Evolutionary conservation across 805 yeast genomes (phyloP), one percentile per base, ranked within the genome.

Genomic region (Metschnikowia hibisci): DNA sequence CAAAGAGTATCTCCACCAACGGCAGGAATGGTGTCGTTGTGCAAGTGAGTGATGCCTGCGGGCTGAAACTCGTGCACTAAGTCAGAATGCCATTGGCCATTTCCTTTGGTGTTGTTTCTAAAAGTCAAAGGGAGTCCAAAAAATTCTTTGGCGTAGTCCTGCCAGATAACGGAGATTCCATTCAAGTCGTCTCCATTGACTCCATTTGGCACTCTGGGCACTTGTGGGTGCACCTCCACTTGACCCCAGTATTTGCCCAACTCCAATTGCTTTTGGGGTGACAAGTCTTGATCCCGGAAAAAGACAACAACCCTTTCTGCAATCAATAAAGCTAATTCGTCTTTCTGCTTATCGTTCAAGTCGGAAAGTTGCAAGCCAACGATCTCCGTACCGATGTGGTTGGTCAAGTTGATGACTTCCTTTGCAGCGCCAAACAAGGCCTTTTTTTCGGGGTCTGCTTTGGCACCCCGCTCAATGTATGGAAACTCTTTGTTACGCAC

Each of bases 1-100:
- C 80, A 77, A n/a, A 65, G 48, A 12, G 82, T 78, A 55, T 78
- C 82, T 46, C 82, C 82, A 38, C 82, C 82, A 25, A 68, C 69
- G 1, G 54, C 54, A 6, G 80, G 79, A 23, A 74, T 67, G 14
- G 77, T 64, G 52, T 77, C 78, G 54, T 73, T 65, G 51, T 77
- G 77, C 51, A 80, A 64, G 48, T 72, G 75, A 4, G 84, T 77
- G 50, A 73, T 63, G 16, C 78, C 80, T 2, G 83, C 76, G 5
- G 83, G 82, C 43, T 75, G 77, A 35, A 65, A 63, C 61, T 78
- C 83, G 52, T 77, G 81, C 32, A 73, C 73, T 40, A 78, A 65
- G 55, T 77, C 82, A 6, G 80, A 69, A 63, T 77, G 82, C 54
- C 56, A 52, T 32, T 46, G 48, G 20, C 51, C 22, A 38, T 48